Evolutionary conservation across 768 basidiomycete species (phyloP).

Genomic region (Lentinula boryana): DNA sequence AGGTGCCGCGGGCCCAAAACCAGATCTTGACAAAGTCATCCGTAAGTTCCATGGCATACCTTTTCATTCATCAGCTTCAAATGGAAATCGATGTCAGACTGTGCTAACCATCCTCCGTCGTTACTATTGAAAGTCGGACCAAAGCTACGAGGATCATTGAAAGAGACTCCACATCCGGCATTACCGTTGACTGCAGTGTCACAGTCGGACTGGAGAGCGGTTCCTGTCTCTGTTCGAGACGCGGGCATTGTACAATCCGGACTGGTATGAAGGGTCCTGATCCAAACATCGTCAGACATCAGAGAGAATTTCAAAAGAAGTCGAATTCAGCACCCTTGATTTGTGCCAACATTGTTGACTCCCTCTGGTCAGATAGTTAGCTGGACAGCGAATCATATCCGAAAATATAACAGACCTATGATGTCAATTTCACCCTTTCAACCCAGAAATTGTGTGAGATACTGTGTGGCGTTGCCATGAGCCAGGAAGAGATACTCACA

Average conservation of each 20-base stretch:
- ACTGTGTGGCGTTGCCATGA: not conserved
- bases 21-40: constrained; percentile 29
- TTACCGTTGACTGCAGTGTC: constrained; percentile 34
- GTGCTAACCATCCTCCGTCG: constrained; percentile 31
- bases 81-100: not conserved
- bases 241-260: constrained; percentile 3
- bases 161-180: constrained; percentile 23
- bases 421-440: constrained; percentile 41
- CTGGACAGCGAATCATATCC: not conserved
- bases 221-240: not conserved
- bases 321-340: constrained; percentile 26
- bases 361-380: constrained; percentile 26
- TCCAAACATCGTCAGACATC: not conserved
- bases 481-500: constrained; percentile 13
- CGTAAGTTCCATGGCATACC: constrained; percentile 37
- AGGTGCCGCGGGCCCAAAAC: constrained; percentile 34
- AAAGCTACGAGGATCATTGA: constrained; percentile 1
- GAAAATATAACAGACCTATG: constrained; percentile 13
- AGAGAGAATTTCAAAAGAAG: not conserved
- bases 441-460: not conserved
- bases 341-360: constrained; percentile 37
- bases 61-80: constrained; percentile 14
- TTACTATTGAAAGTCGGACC: constrained; percentile 20
- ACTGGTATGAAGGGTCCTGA: constrained; percentile 38
- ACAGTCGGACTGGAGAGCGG: constrained; percentile 25